phyloP scores from a whole-genome alignment of 1,284 basidiomycete species.

The Puccinia novopanici region DNA sequence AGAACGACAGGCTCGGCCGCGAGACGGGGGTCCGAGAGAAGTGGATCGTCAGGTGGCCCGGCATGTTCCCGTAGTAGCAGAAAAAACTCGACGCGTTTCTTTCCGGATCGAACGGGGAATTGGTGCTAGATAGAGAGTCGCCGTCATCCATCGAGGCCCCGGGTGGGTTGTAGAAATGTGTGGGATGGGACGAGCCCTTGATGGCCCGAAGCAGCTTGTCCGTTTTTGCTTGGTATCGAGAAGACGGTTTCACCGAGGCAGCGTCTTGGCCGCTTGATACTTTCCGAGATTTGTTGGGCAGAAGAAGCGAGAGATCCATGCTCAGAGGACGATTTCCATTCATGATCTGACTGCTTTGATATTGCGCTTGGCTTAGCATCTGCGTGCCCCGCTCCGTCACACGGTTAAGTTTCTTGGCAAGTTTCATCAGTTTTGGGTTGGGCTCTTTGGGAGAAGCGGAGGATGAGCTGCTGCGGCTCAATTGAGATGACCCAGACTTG shows the following conservation, averaged over 20 bases:
- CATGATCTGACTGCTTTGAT: conserved; percentile 30
- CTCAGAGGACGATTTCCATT: conserved; percentile 2
- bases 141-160: not conserved
- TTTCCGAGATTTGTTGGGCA: conserved; percentile 18
- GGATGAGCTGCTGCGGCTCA: conserved; percentile 7
- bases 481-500: conserved; percentile 14
- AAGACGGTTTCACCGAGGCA: conserved; percentile 10
- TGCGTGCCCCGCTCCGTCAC: conserved; percentile 19
- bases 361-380: not conserved
- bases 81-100: conserved; percentile 24
- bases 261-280: not conserved
- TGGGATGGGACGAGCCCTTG: not conserved
- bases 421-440: not conserved
- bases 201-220: conserved; percentile 26
- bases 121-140: not conserved
- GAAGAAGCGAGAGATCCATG: not conserved
- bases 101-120: conserved; percentile 20
- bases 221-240: not conserved
- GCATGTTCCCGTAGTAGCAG: conserved; percentile 38
- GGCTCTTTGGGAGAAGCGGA: not conserved
- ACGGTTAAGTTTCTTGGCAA: conserved; percentile 19
- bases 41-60: conserved; percentile 32
- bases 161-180: not conserved
- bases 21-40: conserved; percentile 10
- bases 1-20: conserved; percentile 1